Evolutionary conservation across 2,329 filamentous ascomycete species (phyloP), one percentile per base, ranked within the genome.

Genomic region (Colletotrichum sp.): DNA sequence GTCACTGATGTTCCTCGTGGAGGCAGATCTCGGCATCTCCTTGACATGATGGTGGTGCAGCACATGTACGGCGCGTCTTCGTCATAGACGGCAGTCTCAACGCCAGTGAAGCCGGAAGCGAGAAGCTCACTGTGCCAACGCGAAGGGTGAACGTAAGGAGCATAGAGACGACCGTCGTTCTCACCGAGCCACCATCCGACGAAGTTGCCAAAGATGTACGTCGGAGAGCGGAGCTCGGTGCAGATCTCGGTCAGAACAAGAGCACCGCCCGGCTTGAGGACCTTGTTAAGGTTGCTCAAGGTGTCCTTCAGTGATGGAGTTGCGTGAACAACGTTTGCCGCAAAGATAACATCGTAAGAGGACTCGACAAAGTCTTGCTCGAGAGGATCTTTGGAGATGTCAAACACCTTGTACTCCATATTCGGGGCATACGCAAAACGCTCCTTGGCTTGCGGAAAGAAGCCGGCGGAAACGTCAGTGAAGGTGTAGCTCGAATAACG

Each of bases 151-250:
- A 84, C 69, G 28, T 78, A 81, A 7, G 84, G 83, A 39, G 79
- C 79, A 13, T 78, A 70, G 2, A 52, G 16, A 7, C 83, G 79
- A 8, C 72, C 78, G 28, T 84, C 83, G 0, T 80, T 77, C 3
- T 68, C 74, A 8, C 84, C 84, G 1, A 82, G 77, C 85, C 84
- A 86, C 85, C 85, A 86, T 4, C 80, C 82, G 0, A 80, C 72
- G 6, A 83, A 73, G 0, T 78, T 72, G 2, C 84, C 83, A 13
- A 82, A 78, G 18, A 83, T 79, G 71, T 78, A 82, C 62, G 81
- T 82, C n/a, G 79, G 73, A 57, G 78, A 81, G 7, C 80, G 79
- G 18, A 76, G 52, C 10, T 75, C 75, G 7, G 32, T 39, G 49
- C 39, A 67, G 12, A 77, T 30, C 52, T 77, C 75, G 1, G 39